Evolutionary conservation across 2,329 filamentous ascomycete species (phyloP), one percentile per base, ranked within the genome.

Genomic region (Scleromitrula shiraiana): DNA sequence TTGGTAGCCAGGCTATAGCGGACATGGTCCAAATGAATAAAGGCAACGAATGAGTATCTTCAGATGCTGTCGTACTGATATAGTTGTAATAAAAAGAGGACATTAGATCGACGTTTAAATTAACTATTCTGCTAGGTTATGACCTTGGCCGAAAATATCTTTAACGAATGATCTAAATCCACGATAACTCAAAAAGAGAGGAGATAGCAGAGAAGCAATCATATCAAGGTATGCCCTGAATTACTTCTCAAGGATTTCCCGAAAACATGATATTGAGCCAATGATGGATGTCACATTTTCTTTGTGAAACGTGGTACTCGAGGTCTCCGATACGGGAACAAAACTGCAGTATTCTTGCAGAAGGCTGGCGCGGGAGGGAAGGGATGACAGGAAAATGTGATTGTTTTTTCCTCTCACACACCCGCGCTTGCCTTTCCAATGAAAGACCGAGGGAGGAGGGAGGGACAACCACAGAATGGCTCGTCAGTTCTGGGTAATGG

Each of bases 121-220:
- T 33, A 32, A 40, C 40, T 33, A 40, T 29, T 46, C 27, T 40
- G 35, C 17, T 38, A 40, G 35, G 17, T 46, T 29, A 46, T 40
- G 33, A 30, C 43, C 43, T 46, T 46, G 43, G 35, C 43, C 29
- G 26, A 24, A 35, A 32, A 23, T 19, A 30, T 30, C 30, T 26
- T 32, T n/a, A 46, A 40, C 43, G 20, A 40, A 40, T 46, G 43
- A 46, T 32, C n/a, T 33, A 32, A 46, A 40, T 40, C 35, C 43
- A 46, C 43, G 43, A 46, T 30, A 40, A 30, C 43, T 22, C 30
- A 10, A 30, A 32, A 9, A 40, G 24, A 46, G 20, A 41, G 29
- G 35, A 26, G 26, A 30, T n/a, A 24, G 20, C 3, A 20, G 22
- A 46, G 43, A 46, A 19, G 43, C 26, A 46, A 23, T 12, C 22